Conservation (phyloP, 257 asterid species). For the Penstemon newberryi region DNA sequence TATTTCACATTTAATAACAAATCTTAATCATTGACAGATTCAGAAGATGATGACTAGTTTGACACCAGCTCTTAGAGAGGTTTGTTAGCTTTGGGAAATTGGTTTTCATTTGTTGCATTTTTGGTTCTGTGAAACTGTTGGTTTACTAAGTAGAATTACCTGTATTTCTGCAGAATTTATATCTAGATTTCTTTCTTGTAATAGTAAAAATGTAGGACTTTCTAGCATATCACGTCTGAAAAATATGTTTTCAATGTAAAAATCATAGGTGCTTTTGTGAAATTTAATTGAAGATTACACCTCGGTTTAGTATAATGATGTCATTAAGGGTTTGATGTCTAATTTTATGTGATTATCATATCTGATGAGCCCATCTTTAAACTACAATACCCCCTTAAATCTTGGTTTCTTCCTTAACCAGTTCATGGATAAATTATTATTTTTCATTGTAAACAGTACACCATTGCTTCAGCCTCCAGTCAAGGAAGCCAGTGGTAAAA, state of each 20-base stretch:
- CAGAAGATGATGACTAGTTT: slow-evolving; percentile 11
- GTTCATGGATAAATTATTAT: too few species aligned
- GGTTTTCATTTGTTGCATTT: neutral
- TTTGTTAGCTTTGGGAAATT: neutral
- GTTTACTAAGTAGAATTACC: slow-evolving; percentile 10
- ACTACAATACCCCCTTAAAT: neutral
- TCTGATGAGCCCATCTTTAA: too few species aligned
- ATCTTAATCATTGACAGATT: slow-evolving; percentile 6
- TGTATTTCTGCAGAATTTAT: neutral
- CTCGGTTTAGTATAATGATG: neutral
- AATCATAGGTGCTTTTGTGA: too few species aligned
- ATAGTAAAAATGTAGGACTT: slow-evolving; percentile 9
- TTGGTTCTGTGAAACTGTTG: neutral
- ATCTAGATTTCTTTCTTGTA: neutral
- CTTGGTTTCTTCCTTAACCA: neutral
- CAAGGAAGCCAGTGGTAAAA: too few species aligned
- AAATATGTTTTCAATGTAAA: neutral
- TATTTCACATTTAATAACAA: neutral
- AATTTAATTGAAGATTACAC: too few species aligned
- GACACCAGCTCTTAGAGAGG: neutral
- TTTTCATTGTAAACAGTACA: too few species aligned
- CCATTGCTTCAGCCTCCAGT: too few species aligned
- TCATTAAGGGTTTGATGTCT: too few species aligned
- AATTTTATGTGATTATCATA: too few species aligned
- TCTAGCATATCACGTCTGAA: neutral